Evolutionary conservation across 176 grass and related monocot genomes (phyloP), one percentile per base, ranked within the genome.

Genomic region (sorghum (Sorghum bicolor)): DNA sequence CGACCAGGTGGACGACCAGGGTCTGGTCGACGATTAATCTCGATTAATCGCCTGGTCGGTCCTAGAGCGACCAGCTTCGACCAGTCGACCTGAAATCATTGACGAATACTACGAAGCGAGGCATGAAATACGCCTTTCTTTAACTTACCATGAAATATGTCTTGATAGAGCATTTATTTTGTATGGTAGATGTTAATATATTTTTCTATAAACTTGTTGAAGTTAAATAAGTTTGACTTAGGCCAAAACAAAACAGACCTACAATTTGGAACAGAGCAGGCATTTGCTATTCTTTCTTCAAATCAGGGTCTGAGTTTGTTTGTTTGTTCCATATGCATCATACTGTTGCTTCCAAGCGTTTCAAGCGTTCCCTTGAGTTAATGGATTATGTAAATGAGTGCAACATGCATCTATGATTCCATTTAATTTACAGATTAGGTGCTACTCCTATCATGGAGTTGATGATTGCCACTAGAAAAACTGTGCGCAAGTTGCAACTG

Each of bases 361-460:
- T 47, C 3, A 68, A 25, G 20, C 20, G 0, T 67, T 65, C 41
- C 25, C 26, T 74, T 20, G 29, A 75, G 52, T 52, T 32, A 52
- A 52, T 31, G 48, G 44, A 20, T 74, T 53, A 52, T 29, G 40
- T 73, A 48, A 73, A 44, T 73, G 14, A 45, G 26, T 48, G 24
- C 26, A 72, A 31, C 25, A 50, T 32, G 44, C 44, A 68, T 80
- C 29, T 52, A 52, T 13, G 41, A 11, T 25, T 52, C 16, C 17
- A 66, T 83, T 86, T 80, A 68, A 89, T 70, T 72, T 88, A 64
- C 85, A 99, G 96, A 88, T 82, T 99, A 72, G 96, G 93, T 45
- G 87, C 91, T 57, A 99, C 91, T 75, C 91, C 96, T 72, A 76
- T 99, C 69, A 99, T 99, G 93, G 96, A 99, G 63, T 84, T 99